A percentile compares a stretch with the other conserved stretches of the same genome.
Evolutionary conservation across 2,329 filamentous ascomycete species (phyloP).

Genomic region (Pseudocercospora pini-densiflorae): DNA sequence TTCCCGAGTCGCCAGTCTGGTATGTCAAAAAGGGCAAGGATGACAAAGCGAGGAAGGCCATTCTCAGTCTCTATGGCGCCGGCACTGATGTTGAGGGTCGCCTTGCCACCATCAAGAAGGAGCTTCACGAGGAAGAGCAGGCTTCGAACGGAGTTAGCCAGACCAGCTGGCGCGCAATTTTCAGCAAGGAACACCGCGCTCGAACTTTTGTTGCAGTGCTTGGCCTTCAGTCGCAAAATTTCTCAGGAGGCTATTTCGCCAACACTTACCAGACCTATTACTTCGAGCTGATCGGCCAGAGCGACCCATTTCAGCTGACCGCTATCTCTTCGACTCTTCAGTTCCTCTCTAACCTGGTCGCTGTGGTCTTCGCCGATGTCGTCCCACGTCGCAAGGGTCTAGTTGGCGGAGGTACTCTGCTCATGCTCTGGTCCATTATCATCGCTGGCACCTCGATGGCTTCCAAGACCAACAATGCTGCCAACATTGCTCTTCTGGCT

Average conservation of each 20-base stretch:
- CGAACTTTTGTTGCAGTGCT: slow-evolving; percentile 34
- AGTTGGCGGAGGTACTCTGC: slow-evolving; percentile 30
- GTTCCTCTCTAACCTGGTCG: slow-evolving; percentile 32
- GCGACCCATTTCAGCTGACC: slow-evolving; percentile 31
- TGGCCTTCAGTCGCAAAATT: slow-evolving; percentile 33
- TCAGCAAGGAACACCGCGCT: slow-evolving; percentile 33
- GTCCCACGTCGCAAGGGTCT: slow-evolving; percentile 32
- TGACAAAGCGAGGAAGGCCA: slow-evolving; percentile 60
- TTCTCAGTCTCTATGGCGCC: slow-evolving; percentile 30
- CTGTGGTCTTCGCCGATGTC: slow-evolving; percentile 28
- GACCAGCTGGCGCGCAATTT: slow-evolving; percentile 34
- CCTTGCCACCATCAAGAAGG: slow-evolving; percentile 28
- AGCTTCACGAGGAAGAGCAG: slow-evolving; percentile 30
- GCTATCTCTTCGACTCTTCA: slow-evolving; percentile 33
- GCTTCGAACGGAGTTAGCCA: slow-evolving; percentile 30
- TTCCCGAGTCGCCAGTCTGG: slow-evolving; percentile 90
- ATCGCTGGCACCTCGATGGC: slow-evolving; percentile 32
- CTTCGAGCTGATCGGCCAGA: slow-evolving; percentile 33
- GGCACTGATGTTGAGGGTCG: slow-evolving; percentile 26
- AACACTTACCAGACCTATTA: slow-evolving; percentile 33
- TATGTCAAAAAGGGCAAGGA: slow-evolving; percentile 71
- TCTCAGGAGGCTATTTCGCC: slow-evolving; percentile 30
- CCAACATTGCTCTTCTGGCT: slow-evolving; percentile 30
- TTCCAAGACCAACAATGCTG: slow-evolving; percentile 27
- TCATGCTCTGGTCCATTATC: slow-evolving; percentile 33